Evolutionary conservation across 169 alveolate species (phyloP), one percentile per base, ranked within the genome.

Genomic region (Plasmodium cynomolgi): DNA sequence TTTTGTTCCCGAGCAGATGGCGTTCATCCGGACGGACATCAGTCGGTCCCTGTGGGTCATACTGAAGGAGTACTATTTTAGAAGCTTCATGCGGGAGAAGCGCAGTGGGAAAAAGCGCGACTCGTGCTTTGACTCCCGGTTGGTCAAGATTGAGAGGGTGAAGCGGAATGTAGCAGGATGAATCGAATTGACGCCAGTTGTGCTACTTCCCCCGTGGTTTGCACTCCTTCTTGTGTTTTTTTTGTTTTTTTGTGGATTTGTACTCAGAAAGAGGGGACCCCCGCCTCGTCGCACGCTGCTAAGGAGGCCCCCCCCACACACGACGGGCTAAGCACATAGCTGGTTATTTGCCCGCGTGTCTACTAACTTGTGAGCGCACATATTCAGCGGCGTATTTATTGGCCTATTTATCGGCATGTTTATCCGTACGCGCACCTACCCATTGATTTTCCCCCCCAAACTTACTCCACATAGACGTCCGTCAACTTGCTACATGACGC

Each of bases 51-150:
- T 91, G 23, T 91, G 92, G 95, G 68, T 81, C 20, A 47, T 91
- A 79, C 77, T 91, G 62, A 91, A 91, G 77, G 95, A 91, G 81
- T 73, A 91, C 77, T 56, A 91, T 54, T 91, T 91, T 71, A 58
- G 95, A 41, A 91, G 71, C 77, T 91, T 31, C 37, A 81, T 44
- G 85, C 82, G 79, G 83, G 58, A 62, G 47, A 83, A 58, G 37
- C 82, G 79, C 11, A 79, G 86, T 20, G 33, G 39, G 62, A 58
- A 58, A 29, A 90, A 80, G 6, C 13, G 41, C 74, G 71, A 33
- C 20, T 39, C 29, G 37, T 90, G 83, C 54, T 31, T 58, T 90
- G 54, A 80, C 50, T 58, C 88, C 9, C 81, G 82, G 26, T 34
- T 90, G 26, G 77, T 90, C 62, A 80, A 68, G 54, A 62, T 90